These are phyloP conservation scores for Eucalyptus erythrocorys DNA, from an alignment of 345 rosid genomes.

Conservation along the genomic window DNA sequence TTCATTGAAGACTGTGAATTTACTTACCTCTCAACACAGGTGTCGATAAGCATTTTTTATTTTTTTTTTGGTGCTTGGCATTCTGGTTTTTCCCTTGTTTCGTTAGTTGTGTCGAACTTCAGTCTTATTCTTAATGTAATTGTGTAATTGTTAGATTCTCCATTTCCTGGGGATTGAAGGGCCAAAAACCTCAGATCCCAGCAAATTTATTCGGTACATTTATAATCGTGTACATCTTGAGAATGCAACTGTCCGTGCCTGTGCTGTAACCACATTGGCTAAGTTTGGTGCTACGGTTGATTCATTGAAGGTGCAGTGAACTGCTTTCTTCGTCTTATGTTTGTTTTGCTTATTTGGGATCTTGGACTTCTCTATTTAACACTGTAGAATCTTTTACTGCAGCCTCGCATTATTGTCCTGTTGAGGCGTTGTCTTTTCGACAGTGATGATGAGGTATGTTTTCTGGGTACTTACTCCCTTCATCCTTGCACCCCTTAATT, in stretches of 20 bases:
- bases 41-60: background rate
- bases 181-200: conserved; percentile 87
- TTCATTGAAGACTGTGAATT: conserved; percentile 99
- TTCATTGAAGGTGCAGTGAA: conserved; percentile 59
- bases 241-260: conserved; percentile 98
- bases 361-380: background rate
- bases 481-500: background rate
- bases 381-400: conserved; percentile 5
- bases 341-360: background rate
- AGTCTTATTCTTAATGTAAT: background rate
- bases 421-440: conserved; percentile 91
- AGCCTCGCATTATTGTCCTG: conserved; percentile 81
- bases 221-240: conserved; percentile 98
- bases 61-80: background rate
- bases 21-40: conserved; percentile 98
- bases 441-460: conserved; percentile 92
- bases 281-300: conserved; percentile 95
- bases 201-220: conserved; percentile 91
- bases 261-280: conserved; percentile 92
- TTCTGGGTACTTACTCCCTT: background rate
- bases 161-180: conserved; percentile 98
- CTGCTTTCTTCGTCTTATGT: background rate
- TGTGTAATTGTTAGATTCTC: conserved; percentile 45
- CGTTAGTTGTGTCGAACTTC: background rate
- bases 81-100: background rate